Evolutionary conservation across 1,284 basidiomycete species (phyloP).

Genomic region (Porogramme epimiltina): DNA sequence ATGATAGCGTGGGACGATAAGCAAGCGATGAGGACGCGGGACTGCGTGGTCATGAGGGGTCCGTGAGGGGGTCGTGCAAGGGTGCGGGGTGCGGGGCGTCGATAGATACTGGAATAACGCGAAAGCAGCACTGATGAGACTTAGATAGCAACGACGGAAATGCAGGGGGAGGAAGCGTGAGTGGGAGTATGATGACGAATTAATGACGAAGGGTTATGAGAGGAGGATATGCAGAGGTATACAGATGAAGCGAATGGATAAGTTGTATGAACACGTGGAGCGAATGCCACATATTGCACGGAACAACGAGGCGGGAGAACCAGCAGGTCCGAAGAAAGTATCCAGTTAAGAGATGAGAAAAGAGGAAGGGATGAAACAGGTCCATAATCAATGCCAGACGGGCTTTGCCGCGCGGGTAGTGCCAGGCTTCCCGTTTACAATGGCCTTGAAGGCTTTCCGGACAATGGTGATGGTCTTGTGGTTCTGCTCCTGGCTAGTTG

Average conservation of each 20-base stretch:
- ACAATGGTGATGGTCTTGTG: slow-evolving; percentile 56
- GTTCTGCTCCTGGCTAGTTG: slow-evolving; percentile 39
- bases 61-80: slow-evolving; percentile 22
- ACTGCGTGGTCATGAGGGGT: slow-evolving; percentile 13
- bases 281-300: not conserved
- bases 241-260: slow-evolving; percentile 6
- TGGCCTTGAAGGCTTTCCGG: slow-evolving; percentile 62
- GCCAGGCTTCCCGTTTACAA: slow-evolving; percentile 29
- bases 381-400: slow-evolving; percentile 20
- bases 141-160: slow-evolving; percentile 25
- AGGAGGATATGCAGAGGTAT: slow-evolving; percentile 2
- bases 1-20: slow-evolving; percentile 20
- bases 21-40: too few relatives aligned
- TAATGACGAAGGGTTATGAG: not conserved
- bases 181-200: not conserved
- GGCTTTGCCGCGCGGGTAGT: slow-evolving; percentile 16
- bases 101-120: slow-evolving; percentile 27
- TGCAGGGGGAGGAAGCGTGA: slow-evolving; percentile 4
- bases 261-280: too few relatives aligned
- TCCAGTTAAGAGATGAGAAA: not conserved
- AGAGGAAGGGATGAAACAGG: not conserved
- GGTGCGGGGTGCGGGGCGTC: slow-evolving; percentile 24
- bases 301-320: too few relatives aligned
- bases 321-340: too few relatives aligned
- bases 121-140: slow-evolving; percentile 24